phyloP scores from a whole-genome alignment of 2,329 filamentous ascomycete genomes.

The Diaporthe ilicicola region DNA sequence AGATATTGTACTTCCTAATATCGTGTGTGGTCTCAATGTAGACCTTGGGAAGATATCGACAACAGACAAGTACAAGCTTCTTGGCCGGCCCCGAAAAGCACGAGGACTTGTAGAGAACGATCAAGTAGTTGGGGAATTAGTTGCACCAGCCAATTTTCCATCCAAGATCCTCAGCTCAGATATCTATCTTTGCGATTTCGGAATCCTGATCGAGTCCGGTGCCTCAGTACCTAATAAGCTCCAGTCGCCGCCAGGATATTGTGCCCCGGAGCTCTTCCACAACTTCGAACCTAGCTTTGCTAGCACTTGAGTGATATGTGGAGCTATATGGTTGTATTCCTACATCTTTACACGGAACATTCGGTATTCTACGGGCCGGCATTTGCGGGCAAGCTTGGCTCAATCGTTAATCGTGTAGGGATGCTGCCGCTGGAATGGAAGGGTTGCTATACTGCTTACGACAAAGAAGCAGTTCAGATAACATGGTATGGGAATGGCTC shows the following conservation, averaged over 20 bases:
- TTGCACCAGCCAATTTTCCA: neutral
- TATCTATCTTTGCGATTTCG: neutral
- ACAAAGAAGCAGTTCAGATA: neutral
- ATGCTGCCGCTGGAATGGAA: neutral
- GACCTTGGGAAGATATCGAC: neutral
- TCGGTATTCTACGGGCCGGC: neutral
- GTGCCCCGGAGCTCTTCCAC: conserved; percentile 1
- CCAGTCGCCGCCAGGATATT: neutral
- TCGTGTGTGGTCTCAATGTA: conserved; percentile 2
- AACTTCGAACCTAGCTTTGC: neutral
- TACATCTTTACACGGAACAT: neutral
- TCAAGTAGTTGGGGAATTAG: neutral
- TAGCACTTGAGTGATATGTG: conserved; percentile 7
- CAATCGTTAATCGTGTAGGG: neutral
- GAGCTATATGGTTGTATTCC: conserved; percentile 8
- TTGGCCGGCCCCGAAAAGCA: neutral
- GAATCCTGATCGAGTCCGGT: neutral
- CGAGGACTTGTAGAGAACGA: neutral
- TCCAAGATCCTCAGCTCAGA: neutral
- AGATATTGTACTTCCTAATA: conserved; percentile 1
- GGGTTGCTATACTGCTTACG: neutral
- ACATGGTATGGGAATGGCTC: neutral
- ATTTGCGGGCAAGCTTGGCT: neutral
- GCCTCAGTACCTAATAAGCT: neutral
- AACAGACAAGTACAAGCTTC: neutral